Conservation (phyloP, 164 flowering plant species). For the Vitis rupestris region DNA sequence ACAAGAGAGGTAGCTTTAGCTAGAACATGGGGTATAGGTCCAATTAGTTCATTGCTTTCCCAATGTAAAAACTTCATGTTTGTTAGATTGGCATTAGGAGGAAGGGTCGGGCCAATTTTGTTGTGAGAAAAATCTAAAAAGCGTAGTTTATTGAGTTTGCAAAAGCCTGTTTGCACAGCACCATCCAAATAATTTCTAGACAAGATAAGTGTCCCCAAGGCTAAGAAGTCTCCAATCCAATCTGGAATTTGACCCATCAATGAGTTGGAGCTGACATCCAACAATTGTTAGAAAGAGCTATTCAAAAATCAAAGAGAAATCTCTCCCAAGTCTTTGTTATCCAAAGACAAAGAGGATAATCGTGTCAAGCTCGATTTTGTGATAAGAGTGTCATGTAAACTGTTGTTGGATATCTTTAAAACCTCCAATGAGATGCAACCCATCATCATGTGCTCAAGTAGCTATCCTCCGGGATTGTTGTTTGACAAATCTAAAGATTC, state of each 20-base stretch:
- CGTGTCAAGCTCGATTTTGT: background rate
- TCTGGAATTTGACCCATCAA: conserved; percentile 3
- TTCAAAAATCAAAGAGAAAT: conserved; percentile 1
- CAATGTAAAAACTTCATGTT: background rate
- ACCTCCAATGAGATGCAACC: background rate
- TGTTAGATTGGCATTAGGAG: too few relatives aligned
- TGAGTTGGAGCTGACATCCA: background rate
- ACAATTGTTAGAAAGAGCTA: background rate
- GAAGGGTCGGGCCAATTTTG: background rate
- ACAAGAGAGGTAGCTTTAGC: background rate
- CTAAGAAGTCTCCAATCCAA: conserved; percentile 1
- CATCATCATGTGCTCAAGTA: background rate
- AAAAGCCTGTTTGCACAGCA: background rate
- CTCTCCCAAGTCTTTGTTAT: background rate
- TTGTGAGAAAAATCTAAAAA: conserved; percentile 4
- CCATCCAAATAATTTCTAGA: background rate
- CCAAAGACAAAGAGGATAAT: background rate
- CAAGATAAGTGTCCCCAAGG: background rate
- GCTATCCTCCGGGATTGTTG: background rate
- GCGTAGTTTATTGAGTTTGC: background rate
- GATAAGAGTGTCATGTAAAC: background rate
- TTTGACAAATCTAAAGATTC: background rate
- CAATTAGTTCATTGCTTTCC: background rate
- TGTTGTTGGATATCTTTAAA: background rate
- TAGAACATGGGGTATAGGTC: background rate